A percentile compares a stretch with the other conserved stretches of the same genome.
phyloP scores from a whole-genome alignment of 2,329 filamentous ascomycete species.

The Proliferodiscus dingleyae region DNA sequence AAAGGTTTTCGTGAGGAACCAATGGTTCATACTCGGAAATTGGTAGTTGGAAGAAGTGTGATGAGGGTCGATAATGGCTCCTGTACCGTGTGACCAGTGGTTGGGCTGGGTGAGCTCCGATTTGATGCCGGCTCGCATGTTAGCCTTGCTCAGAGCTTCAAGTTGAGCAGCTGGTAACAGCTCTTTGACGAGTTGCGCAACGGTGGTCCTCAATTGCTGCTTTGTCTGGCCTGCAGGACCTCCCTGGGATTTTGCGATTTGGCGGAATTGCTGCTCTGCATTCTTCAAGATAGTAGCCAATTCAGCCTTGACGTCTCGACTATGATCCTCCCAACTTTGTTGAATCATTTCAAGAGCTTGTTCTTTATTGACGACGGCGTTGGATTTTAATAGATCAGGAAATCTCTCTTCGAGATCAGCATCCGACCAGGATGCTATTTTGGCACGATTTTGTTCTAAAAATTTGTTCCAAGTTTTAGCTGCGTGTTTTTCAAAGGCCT shows the following conservation, averaged over 20 bases:
- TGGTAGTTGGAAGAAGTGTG: conserved; percentile 57
- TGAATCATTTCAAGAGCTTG: conserved; percentile 87
- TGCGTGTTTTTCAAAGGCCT: conserved; percentile 10
- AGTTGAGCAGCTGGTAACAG: conserved; percentile 23
- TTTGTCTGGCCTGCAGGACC: conserved; percentile 4
- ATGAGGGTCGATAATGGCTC: conserved; percentile 57
- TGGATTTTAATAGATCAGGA: conserved; percentile 18
- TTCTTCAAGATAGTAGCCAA: conserved; percentile 14
- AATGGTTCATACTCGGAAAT: conserved; percentile 20
- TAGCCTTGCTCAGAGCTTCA: conserved; percentile 23
- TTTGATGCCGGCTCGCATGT: conserved; percentile 18
- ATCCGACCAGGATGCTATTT: conserved; percentile 5
- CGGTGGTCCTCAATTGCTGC: conserved; percentile 18
- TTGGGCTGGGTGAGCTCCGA: conserved; percentile 51
- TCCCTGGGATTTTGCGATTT: conserved; percentile 15
- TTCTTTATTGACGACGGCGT: conserved; percentile 17
- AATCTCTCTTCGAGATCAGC: conserved; percentile 18
- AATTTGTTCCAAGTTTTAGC: conserved; percentile 13
- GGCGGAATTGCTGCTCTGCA: conserved; percentile 11
- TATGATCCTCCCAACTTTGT: conserved; percentile 59
- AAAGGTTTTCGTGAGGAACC: conserved; percentile 24
- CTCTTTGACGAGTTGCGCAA: conserved; percentile 12
- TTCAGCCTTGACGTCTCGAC: conserved; percentile 13
- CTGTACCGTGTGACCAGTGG: conserved; percentile 63
- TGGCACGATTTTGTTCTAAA: conserved; percentile 13